These are phyloP conservation scores for Schwanniomyces sp. DNA, from an alignment of 805 yeast species.

Conservation along the genomic window DNA sequence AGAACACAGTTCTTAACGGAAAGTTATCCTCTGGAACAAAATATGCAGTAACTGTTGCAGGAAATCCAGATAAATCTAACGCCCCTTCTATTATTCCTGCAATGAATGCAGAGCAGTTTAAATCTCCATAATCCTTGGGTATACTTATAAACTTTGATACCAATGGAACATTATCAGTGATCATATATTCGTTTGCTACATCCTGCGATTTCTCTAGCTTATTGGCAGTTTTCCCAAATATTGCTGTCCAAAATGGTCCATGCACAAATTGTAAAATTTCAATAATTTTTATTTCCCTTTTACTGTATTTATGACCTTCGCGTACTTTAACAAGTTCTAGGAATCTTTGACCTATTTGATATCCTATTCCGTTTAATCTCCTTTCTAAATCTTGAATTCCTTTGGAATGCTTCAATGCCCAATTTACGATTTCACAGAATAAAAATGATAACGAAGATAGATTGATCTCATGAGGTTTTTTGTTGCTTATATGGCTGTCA, in stretches of 20 bases:
- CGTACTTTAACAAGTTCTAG: conserved; percentile 69
- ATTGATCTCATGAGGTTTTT: conserved; percentile 67
- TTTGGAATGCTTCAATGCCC: conserved; percentile 58
- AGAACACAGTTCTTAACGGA: conserved; percentile 72
- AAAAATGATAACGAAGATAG: conserved; percentile 66
- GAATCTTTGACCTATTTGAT: conserved; percentile 70
- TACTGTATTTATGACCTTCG: conserved; percentile 60
- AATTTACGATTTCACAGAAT: conserved; percentile 68
- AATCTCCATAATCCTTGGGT: conserved; percentile 74
- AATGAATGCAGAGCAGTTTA: conserved; percentile 78
- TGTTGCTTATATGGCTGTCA: conserved; percentile 62
- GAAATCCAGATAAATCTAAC: conserved; percentile 69
- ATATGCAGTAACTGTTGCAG: conserved; percentile 81
- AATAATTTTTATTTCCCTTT: conserved; percentile 64
- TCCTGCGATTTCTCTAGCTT: conserved; percentile 73
- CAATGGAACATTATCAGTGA: conserved; percentile 72
- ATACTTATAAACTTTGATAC: conserved; percentile 71
- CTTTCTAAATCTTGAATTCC: conserved; percentile 62
- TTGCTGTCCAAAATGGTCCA: conserved; percentile 66
- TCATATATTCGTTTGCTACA: conserved; percentile 70
- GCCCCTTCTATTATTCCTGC: conserved; percentile 88
- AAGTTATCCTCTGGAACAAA: conserved; percentile 58
- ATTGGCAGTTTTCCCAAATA: conserved; percentile 75
- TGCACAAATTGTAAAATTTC: conserved; percentile 73
- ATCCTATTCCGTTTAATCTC: conserved; percentile 70